Base-by-base conservation (phyloP, 164 flowering plant species). In the Berberis thunbergii region DNA sequence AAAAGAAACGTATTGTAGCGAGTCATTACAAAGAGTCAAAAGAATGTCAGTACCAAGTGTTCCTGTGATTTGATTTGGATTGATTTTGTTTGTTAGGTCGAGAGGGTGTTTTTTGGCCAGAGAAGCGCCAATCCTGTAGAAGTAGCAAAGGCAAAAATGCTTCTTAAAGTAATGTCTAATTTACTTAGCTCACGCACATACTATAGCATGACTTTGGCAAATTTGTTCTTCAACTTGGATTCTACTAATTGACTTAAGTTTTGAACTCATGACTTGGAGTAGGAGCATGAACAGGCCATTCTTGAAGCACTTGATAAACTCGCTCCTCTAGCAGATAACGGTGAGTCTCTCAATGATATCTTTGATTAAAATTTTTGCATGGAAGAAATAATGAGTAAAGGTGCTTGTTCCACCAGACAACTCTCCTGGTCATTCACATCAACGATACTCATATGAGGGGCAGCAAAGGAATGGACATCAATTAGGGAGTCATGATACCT, bases 241-340 rank as follows among this genome's bases (percentile, higher is more conserved):
- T 26, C 26, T 26, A 0, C 26, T 26, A 40, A 11, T 43, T 43
- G 6, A 44, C 41, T 4, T 26, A 26, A 26, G 26, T 39, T 50
- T 41, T 71, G 56, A n/a, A 45, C 50, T 49, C 62, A 8, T 12
- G 40, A 62, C 12, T 72, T 54, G 52, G 54, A 49, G 59, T 62
- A 75, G 81, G 75, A 73, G 59, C 78, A 75, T 41, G 76, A 75
- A 64, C 59, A 62, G 59, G 63, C 70, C 41, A 67, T 78, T 50
- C 62, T 73, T 54, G 69, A 58, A 10, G 72, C 76, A 66, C 68
- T 78, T 59, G 72, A 60, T 39, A 73, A 70, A 64, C 67, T 78
- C 43, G 67, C 58, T 66, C 49, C 61, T 53, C 44, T 75, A 49
- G 49, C 72, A 26, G 76, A 70, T 49, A 64, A 26, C 12, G 74